These are phyloP conservation scores for apple (Malus domestica) DNA, from an alignment of 306 rosid genomes.

Conservation along the genomic window DNA sequence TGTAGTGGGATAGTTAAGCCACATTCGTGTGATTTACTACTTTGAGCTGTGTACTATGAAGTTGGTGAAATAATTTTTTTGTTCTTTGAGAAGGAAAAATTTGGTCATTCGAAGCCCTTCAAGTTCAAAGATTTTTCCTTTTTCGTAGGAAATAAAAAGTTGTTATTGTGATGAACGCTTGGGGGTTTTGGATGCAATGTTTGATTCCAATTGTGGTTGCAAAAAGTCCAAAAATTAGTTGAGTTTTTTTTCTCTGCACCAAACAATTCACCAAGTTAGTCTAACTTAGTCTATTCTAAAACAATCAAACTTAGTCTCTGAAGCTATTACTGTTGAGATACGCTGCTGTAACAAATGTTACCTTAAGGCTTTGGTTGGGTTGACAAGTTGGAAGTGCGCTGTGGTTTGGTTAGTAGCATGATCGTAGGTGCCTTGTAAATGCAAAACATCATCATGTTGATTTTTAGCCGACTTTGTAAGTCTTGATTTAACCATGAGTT, in stretches of 20 bases:
- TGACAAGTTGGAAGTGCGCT: too few species aligned
- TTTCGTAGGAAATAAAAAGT: constrained; percentile 4
- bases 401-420: too few species aligned
- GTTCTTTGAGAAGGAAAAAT: constrained; percentile 9
- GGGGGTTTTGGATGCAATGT: neutral
- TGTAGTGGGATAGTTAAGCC: constrained; percentile 31
- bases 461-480: too few species aligned
- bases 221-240: constrained; percentile 1
- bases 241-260: neutral
- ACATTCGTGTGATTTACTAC: constrained; percentile 25
- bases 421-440: too few species aligned
- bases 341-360: too few species aligned
- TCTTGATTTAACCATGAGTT: too few species aligned
- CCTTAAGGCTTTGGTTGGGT: too few species aligned
- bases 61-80: neutral
- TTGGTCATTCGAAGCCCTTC: constrained; percentile 14
- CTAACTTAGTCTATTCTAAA: too few species aligned
- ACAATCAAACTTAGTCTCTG: too few species aligned
- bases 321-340: too few species aligned
- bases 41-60: constrained; percentile 23
- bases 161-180: constrained; percentile 6
- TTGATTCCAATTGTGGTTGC: neutral
- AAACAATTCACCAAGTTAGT: too few species aligned
- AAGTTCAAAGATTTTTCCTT: constrained; percentile 7
- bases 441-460: too few species aligned